phyloP scores from a whole-genome alignment of 306 rosid genomes.

The Styphnolobium japonicum region DNA sequence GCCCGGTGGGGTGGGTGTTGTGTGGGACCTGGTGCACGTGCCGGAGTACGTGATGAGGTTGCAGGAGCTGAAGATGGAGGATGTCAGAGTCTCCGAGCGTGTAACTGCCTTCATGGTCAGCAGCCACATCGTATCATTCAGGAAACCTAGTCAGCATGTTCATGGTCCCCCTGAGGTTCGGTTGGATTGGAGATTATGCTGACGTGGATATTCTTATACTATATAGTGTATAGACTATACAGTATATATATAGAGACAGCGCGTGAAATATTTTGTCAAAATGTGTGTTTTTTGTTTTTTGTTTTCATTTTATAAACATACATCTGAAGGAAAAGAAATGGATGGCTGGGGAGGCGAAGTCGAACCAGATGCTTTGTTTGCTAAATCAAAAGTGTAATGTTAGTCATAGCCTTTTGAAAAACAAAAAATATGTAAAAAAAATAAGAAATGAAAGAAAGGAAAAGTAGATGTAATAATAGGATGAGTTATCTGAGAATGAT shows the following conservation, averaged over 20 bases:
- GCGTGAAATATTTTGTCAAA: slow-evolving; percentile 4
- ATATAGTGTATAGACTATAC: no score
- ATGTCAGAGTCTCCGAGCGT: slow-evolving; percentile 76
- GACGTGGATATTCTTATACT: slow-evolving; percentile 30
- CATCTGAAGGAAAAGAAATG: not conserved
- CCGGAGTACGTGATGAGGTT: slow-evolving; percentile 84
- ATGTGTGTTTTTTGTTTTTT: not conserved
- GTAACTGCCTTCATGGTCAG: slow-evolving; percentile 94
- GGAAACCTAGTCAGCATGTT: slow-evolving; percentile 75
- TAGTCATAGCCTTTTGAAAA: not conserved
- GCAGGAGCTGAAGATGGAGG: slow-evolving; percentile 94
- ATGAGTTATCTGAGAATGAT: not conserved
- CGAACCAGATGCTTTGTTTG: slow-evolving; percentile 44
- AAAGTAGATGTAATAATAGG: not conserved
- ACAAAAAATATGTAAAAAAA: not conserved
- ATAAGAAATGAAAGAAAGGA: no score
- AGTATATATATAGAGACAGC: not conserved
- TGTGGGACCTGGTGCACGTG: slow-evolving; percentile 96
- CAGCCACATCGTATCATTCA: slow-evolving; percentile 90
- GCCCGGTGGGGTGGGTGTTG: slow-evolving; percentile 81
- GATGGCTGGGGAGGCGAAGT: slow-evolving; percentile 78
- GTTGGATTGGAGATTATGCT: slow-evolving; percentile 81
- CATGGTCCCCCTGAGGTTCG: slow-evolving; percentile 81
- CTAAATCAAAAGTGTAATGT: not conserved
- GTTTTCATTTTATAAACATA: no score